Base-by-base conservation (phyloP, 2,329 filamentous ascomycete species). In the Penicillium sp. region DNA sequence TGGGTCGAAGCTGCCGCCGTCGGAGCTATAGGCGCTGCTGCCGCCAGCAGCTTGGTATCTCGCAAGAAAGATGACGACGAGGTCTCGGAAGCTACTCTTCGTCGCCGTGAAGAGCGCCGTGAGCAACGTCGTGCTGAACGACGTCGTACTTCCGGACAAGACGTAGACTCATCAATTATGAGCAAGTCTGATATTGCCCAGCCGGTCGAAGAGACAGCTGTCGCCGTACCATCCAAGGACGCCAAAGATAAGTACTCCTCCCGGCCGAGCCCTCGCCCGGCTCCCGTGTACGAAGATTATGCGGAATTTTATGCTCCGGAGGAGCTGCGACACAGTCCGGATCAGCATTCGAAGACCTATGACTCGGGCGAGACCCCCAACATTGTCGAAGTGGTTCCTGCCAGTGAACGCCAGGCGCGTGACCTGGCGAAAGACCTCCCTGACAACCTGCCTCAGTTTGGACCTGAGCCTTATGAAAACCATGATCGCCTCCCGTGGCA, bases 11-110 rank as follows among this genome's bases (percentile, higher is more conserved):
- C 60, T 33, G 73, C 73, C n/a, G 66, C 73, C 10, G 72, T 72
- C 19, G 76, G 72, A 16, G 73, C 73, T 7, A 63, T 75, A 14
- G 74, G 74, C 10, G 74, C 72, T 27, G 67, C 67, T 16, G 64
- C 72, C 26, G 71, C 68, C 30, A 65, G 73, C 33, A 65, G 69
- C 11, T 64, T 71, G 9, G 60, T 39, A 3, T 48, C 56, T 28
- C 59, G 57, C 28, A 53, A 53, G 34, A 41, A 41, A 4, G 51
- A 63, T 4, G 49, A 53, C 17, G 60, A 63, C 20, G 56, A 54
- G 25, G 41, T 46, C 4, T 62, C 54, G 20, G 59, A 60, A 50
- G 50, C 50, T 25, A 63, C 52, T 26, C 57, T 55, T 44, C 60
- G 56, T 32, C 63, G 64, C 15, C 62, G 63, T 17, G 63, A 69